A percentile compares a stretch with the other conserved stretches of the same genome.
phyloP scores from a whole-genome alignment of 192 early-diverging fungal species.

The Coemansia sp. region DNA sequence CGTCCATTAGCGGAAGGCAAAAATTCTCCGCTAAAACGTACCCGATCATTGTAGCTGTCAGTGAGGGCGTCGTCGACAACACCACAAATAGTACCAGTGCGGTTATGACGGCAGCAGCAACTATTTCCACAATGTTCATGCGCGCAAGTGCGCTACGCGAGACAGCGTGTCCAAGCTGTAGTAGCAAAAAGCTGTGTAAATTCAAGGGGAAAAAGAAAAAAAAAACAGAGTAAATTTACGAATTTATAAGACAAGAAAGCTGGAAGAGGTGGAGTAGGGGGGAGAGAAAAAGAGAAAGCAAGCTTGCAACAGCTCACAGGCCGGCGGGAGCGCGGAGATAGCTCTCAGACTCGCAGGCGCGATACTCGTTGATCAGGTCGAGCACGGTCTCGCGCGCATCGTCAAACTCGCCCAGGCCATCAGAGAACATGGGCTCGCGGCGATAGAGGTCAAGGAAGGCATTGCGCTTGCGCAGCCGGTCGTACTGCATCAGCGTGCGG shows the following conservation, averaged over 20 bases:
- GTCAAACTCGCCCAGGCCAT: conserved; percentile 92
- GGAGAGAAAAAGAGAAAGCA: too few species aligned
- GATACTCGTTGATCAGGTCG: conserved; percentile 93
- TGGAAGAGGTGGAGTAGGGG: neutral
- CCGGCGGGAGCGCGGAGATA: conserved; percentile 59
- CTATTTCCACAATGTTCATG: neutral
- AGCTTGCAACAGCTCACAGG: too few species aligned
- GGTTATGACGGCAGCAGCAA: neutral
- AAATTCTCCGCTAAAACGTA: conserved; percentile 27
- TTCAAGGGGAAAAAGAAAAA: neutral
- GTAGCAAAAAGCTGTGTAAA: neutral
- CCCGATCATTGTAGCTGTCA: conserved; percentile 15
- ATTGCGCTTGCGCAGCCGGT: conserved; percentile 90
- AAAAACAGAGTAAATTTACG: neutral
- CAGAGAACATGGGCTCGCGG: conserved; percentile 78
- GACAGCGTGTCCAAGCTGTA: too few species aligned
- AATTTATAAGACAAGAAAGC: neutral
- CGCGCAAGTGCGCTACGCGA: neutral
- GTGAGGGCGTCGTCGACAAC: neutral
- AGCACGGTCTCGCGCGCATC: conserved; percentile 85
- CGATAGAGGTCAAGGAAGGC: conserved; percentile 96
- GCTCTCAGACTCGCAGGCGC: conserved; percentile 89
- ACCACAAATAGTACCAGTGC: neutral
- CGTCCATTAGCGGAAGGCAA: neutral
- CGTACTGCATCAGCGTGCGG: conserved; percentile 91